Percentiles rank a stretch among this genome's conserved stretches.
Conservation (phyloP, 192 early-diverging fungal species). For the Podochytrium sp. region DNA sequence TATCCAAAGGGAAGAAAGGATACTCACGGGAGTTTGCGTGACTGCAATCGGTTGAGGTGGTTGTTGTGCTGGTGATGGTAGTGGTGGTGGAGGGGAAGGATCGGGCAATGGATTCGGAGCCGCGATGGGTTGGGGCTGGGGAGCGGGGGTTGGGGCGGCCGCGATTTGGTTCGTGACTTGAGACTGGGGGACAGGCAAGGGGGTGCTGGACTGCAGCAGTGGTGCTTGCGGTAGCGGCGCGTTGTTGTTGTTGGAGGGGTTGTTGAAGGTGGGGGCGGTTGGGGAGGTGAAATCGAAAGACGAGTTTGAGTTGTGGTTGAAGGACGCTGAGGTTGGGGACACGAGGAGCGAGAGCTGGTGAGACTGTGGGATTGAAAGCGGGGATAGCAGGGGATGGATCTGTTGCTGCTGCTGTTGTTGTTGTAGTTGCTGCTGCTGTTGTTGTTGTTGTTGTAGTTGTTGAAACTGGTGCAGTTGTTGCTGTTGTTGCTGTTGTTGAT, state of each 20-base stretch:
- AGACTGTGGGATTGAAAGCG: not conserved
- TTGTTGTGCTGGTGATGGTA: not conserved
- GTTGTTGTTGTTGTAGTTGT: not conserved
- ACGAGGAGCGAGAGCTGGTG: not conserved
- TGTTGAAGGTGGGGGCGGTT: not conserved
- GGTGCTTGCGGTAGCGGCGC: not conserved
- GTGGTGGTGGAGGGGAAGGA: not conserved
- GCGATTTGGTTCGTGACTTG: not conserved
- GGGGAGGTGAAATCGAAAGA: not conserved
- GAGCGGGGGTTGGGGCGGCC: no score
- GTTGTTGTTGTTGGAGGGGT: not conserved
- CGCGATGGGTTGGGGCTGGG: not conserved
- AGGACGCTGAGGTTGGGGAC: not conserved
- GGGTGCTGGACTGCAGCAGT: not conserved
- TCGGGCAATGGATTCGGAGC: not conserved
- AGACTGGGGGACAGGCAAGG: not conserved
- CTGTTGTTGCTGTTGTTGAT: constrained; percentile 4
- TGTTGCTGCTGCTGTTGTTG: not conserved
- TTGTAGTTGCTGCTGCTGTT: not conserved
- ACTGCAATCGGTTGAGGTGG: not conserved
- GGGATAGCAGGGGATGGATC: not conserved
- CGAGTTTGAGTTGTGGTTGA: no score
- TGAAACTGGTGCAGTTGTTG: not conserved
- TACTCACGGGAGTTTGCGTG: not conserved
- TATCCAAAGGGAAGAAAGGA: no score